Evolutionary conservation across 2,329 filamentous ascomycete species (phyloP), one percentile per base, ranked within the genome.

Genomic region (Gnomoniopsis smithogilvyi): DNA sequence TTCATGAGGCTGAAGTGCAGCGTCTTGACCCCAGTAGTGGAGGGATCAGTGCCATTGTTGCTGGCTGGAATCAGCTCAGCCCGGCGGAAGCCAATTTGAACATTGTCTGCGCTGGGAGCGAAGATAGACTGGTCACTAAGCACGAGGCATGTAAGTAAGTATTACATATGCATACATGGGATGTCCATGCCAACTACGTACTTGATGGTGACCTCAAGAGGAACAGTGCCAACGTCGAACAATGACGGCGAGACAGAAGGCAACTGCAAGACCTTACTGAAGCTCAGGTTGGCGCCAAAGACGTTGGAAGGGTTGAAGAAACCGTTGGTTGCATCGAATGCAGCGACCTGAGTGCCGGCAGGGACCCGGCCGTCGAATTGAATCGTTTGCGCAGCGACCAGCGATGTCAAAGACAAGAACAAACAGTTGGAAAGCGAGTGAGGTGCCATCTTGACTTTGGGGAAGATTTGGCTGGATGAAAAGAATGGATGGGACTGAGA

Each of bases 1-100:
- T 82, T 80, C 69, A 76, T 76, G 34, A 88, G 67, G 64, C 79
- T 83, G 70, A 83, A 87, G 71, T 88, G 85, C 53, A 87, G 76
- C 1, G 83, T 86, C 72, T 85, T 86, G 59, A 85, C 70, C 30
- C 83, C 83, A 26, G 69, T 68, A 41, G 78, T 81, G 22, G 78
- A 81, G n/a, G 72, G 64, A 54, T 84, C 83, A 47, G 78, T 77
- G 55, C 81, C 74, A 19, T 70, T 73, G 73, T 81, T 78, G 73
- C 78, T 72, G 64, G 75, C 70, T 12, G 79, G 75, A 56, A 84
- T 76, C 54, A 86, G 75, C 61, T 85, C 84, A 1, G 81, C 81
- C 62, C 85, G 82, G 45, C 85, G 78, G 74, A 88, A 87, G 21
- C 85, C 85, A 2, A 71, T 72, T 70, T 88, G 85, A 51, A 77